A percentile compares a stretch with the other conserved stretches of the same genome.
Conservation (phyloP, 768 basidiomycete genomes). For the Boletus rex-veris region DNA sequence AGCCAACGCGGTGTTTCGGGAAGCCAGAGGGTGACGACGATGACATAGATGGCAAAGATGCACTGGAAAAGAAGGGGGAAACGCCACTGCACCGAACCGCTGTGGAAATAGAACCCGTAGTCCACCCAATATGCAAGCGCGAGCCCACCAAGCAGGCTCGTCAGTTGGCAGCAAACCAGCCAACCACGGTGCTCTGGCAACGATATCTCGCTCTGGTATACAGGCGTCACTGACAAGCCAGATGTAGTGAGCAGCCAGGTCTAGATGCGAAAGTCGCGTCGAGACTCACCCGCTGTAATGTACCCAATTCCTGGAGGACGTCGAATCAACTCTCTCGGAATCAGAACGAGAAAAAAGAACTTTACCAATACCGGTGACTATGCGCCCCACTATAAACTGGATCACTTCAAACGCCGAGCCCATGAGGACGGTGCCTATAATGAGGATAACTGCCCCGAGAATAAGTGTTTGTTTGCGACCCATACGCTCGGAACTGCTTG, state of each 20-base stretch:
- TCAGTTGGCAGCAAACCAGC: background rate
- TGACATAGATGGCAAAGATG: background rate
- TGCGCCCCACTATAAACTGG: background rate
- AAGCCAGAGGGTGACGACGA: background rate
- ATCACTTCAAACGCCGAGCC: background rate
- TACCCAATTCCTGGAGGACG: background rate
- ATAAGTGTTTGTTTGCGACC: slow-evolving; percentile 13
- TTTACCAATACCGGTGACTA: background rate
- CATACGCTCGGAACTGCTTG: slow-evolving; percentile 9
- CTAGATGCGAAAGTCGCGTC: background rate
- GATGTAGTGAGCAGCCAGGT: background rate
- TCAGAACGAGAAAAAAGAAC: background rate
- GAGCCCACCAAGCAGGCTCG: background rate
- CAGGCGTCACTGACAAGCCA: background rate
- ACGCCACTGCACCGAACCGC: background rate
- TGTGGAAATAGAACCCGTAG: background rate
- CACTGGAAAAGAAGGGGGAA: background rate
- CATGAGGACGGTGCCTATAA: background rate
- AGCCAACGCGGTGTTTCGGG: background rate
- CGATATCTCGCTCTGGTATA: background rate
- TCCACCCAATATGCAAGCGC: background rate
- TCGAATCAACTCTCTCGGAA: background rate
- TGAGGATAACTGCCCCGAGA: background rate
- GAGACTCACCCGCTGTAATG: background rate
- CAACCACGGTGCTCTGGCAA: background rate